A percentile compares a stretch with the other conserved stretches of the same genome.
These are phyloP conservation scores for Chaetoscypha palmicola DNA, from an alignment of 2,329 filamentous ascomycete genomes.

Conservation along the genomic window DNA sequence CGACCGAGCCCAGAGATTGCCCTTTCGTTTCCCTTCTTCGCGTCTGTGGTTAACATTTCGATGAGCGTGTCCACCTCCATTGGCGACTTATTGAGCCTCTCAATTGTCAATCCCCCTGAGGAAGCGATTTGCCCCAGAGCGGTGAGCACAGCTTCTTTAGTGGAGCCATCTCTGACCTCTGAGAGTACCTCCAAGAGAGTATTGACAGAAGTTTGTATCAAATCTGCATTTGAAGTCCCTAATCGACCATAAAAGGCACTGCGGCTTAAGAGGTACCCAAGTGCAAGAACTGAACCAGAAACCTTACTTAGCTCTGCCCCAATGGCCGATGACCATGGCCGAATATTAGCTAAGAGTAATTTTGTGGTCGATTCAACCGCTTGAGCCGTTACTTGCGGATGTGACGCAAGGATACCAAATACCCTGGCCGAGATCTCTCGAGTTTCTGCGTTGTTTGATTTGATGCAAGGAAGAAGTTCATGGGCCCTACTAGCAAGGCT, in stretches of 20 bases:
- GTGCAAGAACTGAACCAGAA: slow-evolving; percentile 52
- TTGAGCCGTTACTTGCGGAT: slow-evolving; percentile 41
- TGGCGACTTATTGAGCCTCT: slow-evolving; percentile 18
- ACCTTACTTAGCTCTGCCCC: slow-evolving; percentile 52
- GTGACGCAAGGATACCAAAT: slow-evolving; percentile 70
- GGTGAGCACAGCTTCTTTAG: slow-evolving; percentile 50
- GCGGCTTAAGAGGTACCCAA: slow-evolving; percentile 52
- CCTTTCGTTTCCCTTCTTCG: slow-evolving; percentile 74
- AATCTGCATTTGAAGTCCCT: slow-evolving; percentile 31
- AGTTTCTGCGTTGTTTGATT: slow-evolving; percentile 64
- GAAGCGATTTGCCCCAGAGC: slow-evolving; percentile 56
- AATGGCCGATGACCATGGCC: slow-evolving; percentile 46
- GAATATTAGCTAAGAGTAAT: slow-evolving; percentile 40
- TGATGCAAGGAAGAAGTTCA: slow-evolving; percentile 53
- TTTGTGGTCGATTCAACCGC: slow-evolving; percentile 38
- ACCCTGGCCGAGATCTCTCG: slow-evolving; percentile 61
- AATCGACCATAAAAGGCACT: slow-evolving; percentile 41
- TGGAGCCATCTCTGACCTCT: slow-evolving; percentile 45
- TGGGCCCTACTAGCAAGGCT: slow-evolving; percentile 42
- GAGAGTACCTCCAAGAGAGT: slow-evolving; percentile 45
- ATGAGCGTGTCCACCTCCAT: slow-evolving; percentile 36
- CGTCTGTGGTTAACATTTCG: slow-evolving; percentile 56
- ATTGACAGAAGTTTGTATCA: slow-evolving; percentile 36
- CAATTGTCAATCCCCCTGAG: slow-evolving; percentile 41
- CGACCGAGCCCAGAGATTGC: slow-evolving; percentile 77